phyloP scores from a whole-genome alignment of 2,329 filamentous ascomycete species.

The Microdochium nivale region DNA sequence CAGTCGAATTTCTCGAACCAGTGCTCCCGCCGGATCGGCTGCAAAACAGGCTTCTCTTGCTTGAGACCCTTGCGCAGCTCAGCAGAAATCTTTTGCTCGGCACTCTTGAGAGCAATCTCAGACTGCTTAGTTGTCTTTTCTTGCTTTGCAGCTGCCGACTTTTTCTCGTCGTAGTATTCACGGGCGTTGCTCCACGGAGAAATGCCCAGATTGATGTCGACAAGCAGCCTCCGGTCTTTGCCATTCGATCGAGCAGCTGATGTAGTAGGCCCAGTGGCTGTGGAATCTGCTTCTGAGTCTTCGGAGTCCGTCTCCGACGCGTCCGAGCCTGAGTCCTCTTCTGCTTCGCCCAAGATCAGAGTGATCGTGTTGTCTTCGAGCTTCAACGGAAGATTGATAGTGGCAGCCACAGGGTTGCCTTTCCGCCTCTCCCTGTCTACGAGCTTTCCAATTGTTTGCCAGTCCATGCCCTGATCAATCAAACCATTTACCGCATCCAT shows the following conservation, averaged over 20 bases:
- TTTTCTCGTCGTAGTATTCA: slow-evolving; percentile 87
- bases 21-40: slow-evolving; percentile 71
- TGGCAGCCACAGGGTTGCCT: slow-evolving; percentile 75
- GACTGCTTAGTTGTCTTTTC: slow-evolving; percentile 80
- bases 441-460: slow-evolving; percentile 81
- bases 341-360: slow-evolving; percentile 64
- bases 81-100: slow-evolving; percentile 77
- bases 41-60: slow-evolving; percentile 80
- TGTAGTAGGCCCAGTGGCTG: neutral
- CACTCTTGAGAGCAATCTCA: slow-evolving; percentile 74
- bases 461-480: slow-evolving; percentile 94
- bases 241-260: slow-evolving; percentile 22
- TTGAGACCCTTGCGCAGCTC: slow-evolving; percentile 84
- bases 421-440: slow-evolving; percentile 79
- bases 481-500: slow-evolving; percentile 87
- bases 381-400: slow-evolving; percentile 82
- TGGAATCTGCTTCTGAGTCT: slow-evolving; percentile 31
- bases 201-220: slow-evolving; percentile 78
- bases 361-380: slow-evolving; percentile 86
- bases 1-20: slow-evolving; percentile 98
- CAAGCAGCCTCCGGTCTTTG: slow-evolving; percentile 50
- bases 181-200: slow-evolving; percentile 85
- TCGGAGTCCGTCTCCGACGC: slow-evolving; percentile 62
- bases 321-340: slow-evolving; percentile 48
- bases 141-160: slow-evolving; percentile 75